phyloP scores from a whole-genome alignment of 176 grass and related monocot genomes.

The Alloteropsis semialata region DNA sequence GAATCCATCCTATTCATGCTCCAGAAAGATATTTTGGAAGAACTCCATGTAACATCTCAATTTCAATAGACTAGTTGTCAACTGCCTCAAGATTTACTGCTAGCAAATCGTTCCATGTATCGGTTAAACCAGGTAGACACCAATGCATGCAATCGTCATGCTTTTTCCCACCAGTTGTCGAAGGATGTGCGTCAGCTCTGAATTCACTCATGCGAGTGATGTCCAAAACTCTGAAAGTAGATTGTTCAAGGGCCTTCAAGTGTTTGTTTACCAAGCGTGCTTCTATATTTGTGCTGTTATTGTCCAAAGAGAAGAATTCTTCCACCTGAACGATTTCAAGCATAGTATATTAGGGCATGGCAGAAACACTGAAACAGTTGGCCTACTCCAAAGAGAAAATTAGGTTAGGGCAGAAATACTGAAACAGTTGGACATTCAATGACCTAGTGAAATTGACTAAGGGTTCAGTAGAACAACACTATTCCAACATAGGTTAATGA shows the following conservation, averaged over 20 bases:
- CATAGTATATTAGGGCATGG: conserved; percentile 1
- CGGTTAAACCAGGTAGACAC: conserved; percentile 86
- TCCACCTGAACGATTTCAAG: conserved; percentile 46
- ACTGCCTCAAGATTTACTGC: conserved; percentile 35
- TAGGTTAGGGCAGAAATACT: background rate
- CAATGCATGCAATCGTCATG: conserved; percentile 99
- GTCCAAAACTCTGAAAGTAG: conserved; percentile 68
- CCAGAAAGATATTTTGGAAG: background rate
- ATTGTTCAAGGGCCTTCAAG: conserved; percentile 46
- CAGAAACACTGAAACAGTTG: background rate
- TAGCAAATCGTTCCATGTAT: conserved; percentile 88
- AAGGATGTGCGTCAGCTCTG: conserved; percentile 97
- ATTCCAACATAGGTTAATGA: background rate
- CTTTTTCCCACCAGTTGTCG: conserved; percentile 71
- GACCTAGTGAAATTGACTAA: background rate
- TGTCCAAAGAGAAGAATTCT: conserved; percentile 68
- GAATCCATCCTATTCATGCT: background rate
- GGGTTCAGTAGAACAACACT: background rate
- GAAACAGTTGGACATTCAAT: background rate
- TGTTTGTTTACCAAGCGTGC: conserved; percentile 62
- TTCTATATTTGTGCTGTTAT: conserved; percentile 73
- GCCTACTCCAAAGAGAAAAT: too few species aligned
- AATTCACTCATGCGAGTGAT: conserved; percentile 79
- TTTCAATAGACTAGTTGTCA: background rate
- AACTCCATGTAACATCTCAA: background rate